phyloP scores from a whole-genome alignment of 2,329 filamentous ascomycete species.

The Lecanicillium sp. region DNA sequence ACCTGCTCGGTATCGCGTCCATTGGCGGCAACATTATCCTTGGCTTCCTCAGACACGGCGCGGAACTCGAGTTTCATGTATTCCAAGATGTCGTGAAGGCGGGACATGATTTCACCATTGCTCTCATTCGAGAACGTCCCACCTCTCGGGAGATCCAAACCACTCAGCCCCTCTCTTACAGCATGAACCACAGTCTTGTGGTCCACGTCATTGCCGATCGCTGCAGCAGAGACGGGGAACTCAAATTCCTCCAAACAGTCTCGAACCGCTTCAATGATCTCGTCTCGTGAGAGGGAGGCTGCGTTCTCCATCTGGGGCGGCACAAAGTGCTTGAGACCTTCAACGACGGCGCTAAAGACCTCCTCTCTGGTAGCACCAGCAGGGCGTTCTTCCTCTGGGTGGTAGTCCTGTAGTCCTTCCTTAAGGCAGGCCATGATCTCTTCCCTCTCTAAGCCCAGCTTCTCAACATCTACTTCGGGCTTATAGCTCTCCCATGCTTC shows the following conservation, averaged over 20 bases:
- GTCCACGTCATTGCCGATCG: constrained; percentile 42
- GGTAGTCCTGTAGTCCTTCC: constrained; percentile 76
- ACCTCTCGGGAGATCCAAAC: constrained; percentile 37
- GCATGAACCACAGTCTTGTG: constrained; percentile 57
- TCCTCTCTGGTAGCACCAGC: constrained; percentile 70
- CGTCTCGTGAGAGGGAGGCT: constrained; percentile 65
- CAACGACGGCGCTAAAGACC: constrained; percentile 76
- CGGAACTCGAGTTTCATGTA: constrained; percentile 52
- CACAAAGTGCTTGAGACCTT: constrained; percentile 73
- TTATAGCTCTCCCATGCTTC: constrained; percentile 94
- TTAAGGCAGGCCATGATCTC: constrained; percentile 82
- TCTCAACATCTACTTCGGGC: constrained; percentile 83
- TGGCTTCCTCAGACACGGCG: constrained; percentile 54
- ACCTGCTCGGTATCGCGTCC: constrained; percentile 82
- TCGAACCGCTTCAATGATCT: constrained; percentile 74
- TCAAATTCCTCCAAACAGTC: constrained; percentile 84
- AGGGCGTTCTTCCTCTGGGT: constrained; percentile 42
- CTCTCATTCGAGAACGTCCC: constrained; percentile 32
- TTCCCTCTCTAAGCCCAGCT: constrained; percentile 82
- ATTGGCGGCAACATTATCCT: constrained; percentile 71
- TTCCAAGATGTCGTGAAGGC: constrained; percentile 59
- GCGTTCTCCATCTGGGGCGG: constrained; percentile 66
- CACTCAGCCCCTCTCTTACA: constrained; percentile 51
- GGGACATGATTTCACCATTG: constrained; percentile 43
- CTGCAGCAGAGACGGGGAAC: constrained; percentile 56